Evolutionary conservation across 495 filamentous ascomycete genomes (phyloP).

Genomic region (Clohesyomyces aquaticus): DNA sequence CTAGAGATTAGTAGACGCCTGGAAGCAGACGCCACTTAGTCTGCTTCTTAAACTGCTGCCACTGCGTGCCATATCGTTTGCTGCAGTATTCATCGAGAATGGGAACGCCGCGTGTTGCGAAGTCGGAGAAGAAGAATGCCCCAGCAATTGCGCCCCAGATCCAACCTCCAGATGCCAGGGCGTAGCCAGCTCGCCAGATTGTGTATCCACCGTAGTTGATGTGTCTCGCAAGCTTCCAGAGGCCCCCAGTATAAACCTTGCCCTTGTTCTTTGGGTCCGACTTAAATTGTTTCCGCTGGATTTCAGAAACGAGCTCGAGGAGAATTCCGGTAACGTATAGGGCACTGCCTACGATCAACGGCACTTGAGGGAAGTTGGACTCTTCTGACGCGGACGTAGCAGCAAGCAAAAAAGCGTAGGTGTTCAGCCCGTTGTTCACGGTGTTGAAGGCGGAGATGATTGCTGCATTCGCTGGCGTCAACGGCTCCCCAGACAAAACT

Average conservation of each 20-base stretch:
- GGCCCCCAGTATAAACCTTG: slow-evolving; percentile 56
- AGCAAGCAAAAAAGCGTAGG: slow-evolving; percentile 51
- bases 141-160: slow-evolving; percentile 48
- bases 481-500: slow-evolving; percentile 27
- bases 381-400: slow-evolving; percentile 47
- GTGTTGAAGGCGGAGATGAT: slow-evolving; percentile 36
- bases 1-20: slow-evolving; percentile 26
- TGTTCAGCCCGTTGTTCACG: slow-evolving; percentile 45
- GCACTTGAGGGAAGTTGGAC: slow-evolving; percentile 33
- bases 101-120: slow-evolving; percentile 52
- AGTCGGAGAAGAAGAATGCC: slow-evolving; percentile 52
- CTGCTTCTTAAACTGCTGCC: slow-evolving; percentile 41
- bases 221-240: slow-evolving; percentile 60
- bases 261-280: slow-evolving; percentile 56
- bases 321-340: slow-evolving; percentile 55
- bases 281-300: slow-evolving; percentile 61
- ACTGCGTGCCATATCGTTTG: slow-evolving; percentile 41
- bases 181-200: slow-evolving; percentile 59
- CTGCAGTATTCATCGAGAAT: slow-evolving; percentile 58
- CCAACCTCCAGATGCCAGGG: slow-evolving; percentile 55
- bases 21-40: slow-evolving; percentile 32
- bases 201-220: slow-evolving; percentile 64
- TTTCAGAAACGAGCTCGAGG: slow-evolving; percentile 56
- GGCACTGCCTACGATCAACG: slow-evolving; percentile 49
- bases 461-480: slow-evolving; percentile 24